Conservation (phyloP, 768 basidiomycete species). For the Polyporus arcularius region DNA sequence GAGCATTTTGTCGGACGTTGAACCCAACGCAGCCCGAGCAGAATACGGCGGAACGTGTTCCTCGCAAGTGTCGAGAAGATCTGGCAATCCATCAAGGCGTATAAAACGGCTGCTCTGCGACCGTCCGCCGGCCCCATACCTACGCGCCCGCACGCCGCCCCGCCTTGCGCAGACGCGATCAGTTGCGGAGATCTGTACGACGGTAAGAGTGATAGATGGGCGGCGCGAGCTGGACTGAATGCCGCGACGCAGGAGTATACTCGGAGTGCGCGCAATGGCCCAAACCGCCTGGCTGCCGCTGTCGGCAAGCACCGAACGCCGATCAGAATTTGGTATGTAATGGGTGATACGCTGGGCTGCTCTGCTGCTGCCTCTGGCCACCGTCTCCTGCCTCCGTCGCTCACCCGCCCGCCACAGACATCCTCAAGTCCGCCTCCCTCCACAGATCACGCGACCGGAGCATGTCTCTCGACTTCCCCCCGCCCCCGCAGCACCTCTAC, state of each 20-base stretch:
- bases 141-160: slow-evolving; percentile 3
- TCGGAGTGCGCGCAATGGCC: slow-evolving; percentile 34
- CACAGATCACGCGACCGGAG: slow-evolving; percentile 39
- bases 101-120: slow-evolving; percentile 10
- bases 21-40: slow-evolving; percentile 9
- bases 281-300: slow-evolving; percentile 39
- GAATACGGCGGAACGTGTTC: slow-evolving; percentile 9
- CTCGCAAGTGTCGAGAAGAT: slow-evolving; percentile 16
- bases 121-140: slow-evolving; percentile 1
- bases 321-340: slow-evolving; percentile 52
- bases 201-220: slow-evolving; percentile 15
- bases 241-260: slow-evolving; percentile 6
- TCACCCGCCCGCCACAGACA: slow-evolving; percentile 32
- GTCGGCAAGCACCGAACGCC: slow-evolving; percentile 57
- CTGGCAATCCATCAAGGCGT: slow-evolving; percentile 17
- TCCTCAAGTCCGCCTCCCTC: slow-evolving; percentile 43
- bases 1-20: slow-evolving; percentile 21
- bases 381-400: slow-evolving; percentile 11
- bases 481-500: slow-evolving; percentile 48
- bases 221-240: slow-evolving; percentile 1
- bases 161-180: slow-evolving; percentile 6
- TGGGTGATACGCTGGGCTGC: slow-evolving; percentile 15
- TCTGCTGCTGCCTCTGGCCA: slow-evolving; percentile 6
- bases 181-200: background rate
- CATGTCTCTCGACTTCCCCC: slow-evolving; percentile 58